Base-by-base conservation (phyloP, 2,329 filamentous ascomycete genomes). In the Phaeoacremonium minimum region DNA sequence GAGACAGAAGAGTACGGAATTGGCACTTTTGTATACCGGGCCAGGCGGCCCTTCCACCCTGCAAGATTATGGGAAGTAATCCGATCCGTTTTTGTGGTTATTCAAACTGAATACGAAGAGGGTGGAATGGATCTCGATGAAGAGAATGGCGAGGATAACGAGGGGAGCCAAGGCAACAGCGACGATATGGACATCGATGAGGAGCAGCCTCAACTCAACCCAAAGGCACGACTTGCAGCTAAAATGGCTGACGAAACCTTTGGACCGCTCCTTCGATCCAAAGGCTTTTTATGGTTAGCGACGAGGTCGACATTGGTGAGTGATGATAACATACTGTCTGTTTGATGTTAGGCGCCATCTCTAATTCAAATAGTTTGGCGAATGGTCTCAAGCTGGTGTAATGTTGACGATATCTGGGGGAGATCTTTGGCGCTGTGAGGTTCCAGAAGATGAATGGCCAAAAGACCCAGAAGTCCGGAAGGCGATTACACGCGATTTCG, bases 1-100 rank as follows among this genome's bases (percentile, higher is more conserved):
- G 83, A 87, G 59, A 86, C 81, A 0, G 68, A 86, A 37, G 83
- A 86, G 66, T 86, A 86, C 50, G 80, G 80, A 7, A 81, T 87
- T 9, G 73, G 77, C 22, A 87, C 77, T 51, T 85, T 85, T 46
- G 77, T 87, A 11, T 87, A 87, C 52, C 66, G 69, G 1, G 73
- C 77, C 0, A 66, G 75, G 7, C 63, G 73, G 1, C 78, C 78
- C 0, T 73, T 75, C 36, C 66, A 75, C 28, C 71, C 71, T 0
- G 53, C 53, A 2, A 52, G 69, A 0, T 58, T 75, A 0, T 75
- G 63, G 57, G 51, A 56, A 0, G 49, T 69, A 15, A 42, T 74
- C 2, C 12, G 3, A 5, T 16, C 28, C 16, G 15, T 11, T 4
- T 26, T 29, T 4, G 18, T 4, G 5, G n/a, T 20, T 6, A 15